These are phyloP conservation scores for Casuarina equisetifolia DNA, from an alignment of 306 rosid genomes.

Conservation along the genomic window DNA sequence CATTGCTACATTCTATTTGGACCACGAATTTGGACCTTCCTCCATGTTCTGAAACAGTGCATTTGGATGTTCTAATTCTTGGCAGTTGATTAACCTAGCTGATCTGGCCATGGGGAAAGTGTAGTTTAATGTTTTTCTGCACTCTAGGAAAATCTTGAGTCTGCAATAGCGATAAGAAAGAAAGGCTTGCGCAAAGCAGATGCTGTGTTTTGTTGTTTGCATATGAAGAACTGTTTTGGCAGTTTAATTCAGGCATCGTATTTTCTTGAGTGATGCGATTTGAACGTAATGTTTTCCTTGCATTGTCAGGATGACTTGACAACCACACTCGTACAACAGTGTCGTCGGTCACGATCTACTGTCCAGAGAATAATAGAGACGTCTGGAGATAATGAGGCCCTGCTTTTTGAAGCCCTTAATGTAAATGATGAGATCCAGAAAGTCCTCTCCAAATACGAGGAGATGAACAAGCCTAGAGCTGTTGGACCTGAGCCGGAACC, in stretches of 20 bases:
- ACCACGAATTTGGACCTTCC: too few relatives aligned
- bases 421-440: conserved; percentile 90
- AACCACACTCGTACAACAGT: conserved; percentile 84
- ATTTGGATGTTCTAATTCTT: not conserved
- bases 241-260: not conserved
- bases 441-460: conserved; percentile 75
- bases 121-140: not conserved
- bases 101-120: not conserved
- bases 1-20: too few relatives aligned
- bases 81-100: not conserved
- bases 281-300: conserved; percentile 2
- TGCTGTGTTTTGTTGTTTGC: not conserved
- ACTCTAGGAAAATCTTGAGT: not conserved
- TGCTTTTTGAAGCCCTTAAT: conserved; percentile 94
- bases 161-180: not conserved
- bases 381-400: conserved; percentile 85
- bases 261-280: not conserved
- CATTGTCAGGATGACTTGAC: conserved; percentile 85
- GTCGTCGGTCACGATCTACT: conserved; percentile 64
- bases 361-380: conserved; percentile 79
- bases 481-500: conserved; percentile 69
- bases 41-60: too few relatives aligned
- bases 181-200: not conserved
- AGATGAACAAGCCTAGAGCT: conserved; percentile 56
- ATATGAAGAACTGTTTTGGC: not conserved